A percentile compares a stretch with the other conserved stretches of the same genome.
Evolutionary conservation across 2,329 filamentous ascomycete genomes (phyloP).

Genomic region (Nannizzia gypsea): DNA sequence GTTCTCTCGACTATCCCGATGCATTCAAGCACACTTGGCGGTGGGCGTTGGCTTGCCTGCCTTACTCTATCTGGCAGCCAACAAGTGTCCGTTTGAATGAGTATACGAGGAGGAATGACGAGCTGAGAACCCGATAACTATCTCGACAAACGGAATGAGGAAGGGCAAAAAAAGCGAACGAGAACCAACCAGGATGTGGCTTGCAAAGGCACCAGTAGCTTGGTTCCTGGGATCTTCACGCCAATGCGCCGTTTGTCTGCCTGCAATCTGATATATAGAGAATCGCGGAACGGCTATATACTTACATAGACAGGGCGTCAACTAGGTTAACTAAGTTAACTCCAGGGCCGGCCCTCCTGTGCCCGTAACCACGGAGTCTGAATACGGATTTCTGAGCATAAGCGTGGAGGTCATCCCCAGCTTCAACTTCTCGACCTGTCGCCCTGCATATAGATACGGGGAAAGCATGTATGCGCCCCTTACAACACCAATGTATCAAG

Average conservation of each 20-base stretch:
- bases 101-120: neutral
- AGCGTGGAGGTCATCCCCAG: neutral
- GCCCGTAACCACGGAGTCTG: neutral
- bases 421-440: neutral
- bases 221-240: constrained; percentile 1
- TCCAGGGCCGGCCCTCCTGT: neutral
- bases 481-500: neutral
- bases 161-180: neutral
- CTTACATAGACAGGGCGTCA: neutral
- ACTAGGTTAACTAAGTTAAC: too few relatives aligned
- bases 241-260: neutral
- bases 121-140: too few relatives aligned
- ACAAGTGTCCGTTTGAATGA: neutral
- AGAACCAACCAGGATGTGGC: neutral
- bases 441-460: neutral
- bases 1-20: neutral
- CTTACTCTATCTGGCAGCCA: neutral
- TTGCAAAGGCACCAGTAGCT: neutral
- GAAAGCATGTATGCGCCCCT: neutral
- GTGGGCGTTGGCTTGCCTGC: neutral
- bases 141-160: neutral
- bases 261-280: neutral
- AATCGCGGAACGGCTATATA: neutral
- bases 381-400: neutral
- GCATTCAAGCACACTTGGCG: neutral